Evolutionary conservation across 2,329 filamentous ascomycete genomes (phyloP), one percentile per base, ranked within the genome.

Genomic region (Aspergillus sp.): DNA sequence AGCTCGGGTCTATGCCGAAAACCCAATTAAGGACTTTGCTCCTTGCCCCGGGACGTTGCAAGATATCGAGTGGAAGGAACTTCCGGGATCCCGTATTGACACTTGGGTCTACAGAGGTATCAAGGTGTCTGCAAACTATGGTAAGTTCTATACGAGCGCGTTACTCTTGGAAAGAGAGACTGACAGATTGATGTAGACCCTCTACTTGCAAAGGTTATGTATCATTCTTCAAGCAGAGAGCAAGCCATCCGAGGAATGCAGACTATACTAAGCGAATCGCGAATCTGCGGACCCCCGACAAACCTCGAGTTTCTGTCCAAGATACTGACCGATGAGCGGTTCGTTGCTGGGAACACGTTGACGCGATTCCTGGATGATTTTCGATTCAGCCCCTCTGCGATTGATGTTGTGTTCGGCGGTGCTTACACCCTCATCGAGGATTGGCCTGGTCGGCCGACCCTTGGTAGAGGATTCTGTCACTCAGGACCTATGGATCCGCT

Each of bases 21-120:
- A 79, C 35, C 81, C 82, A 1, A 67, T 76, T 0, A 73, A 74
- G 47, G 71, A 78, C 44, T 85, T 77, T 54, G 71, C 74, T 0
- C 82, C 82, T 1, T 78, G 74, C 7, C 75, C 81, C 0, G 82
- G 82, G 1, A 62, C 75, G 1, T 61, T 85, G 2, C 79, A 81
- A 38, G 66, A 75, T 26, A 76, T 85, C 0, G 54, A 71, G 10
- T 83, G 79, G 73, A 71, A 76, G n/a, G 56, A 71, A 8, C 58
- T 71, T 0, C 53, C 69, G 0, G 70, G 70, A 4, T 68, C 74
- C 27, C 72, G 82, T 4, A 73, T 85, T 28, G 82, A 85, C 53
- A 83, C 80, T 0, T 85, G 81, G 80, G 71, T 83, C 1, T 71
- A 75, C 45, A 74, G 73, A 1, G 81, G 81, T 4, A 73, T 75